These are phyloP conservation scores for Mucor sp. DNA, from an alignment of 371 early-diverging fungal species.

Conservation along the genomic window DNA sequence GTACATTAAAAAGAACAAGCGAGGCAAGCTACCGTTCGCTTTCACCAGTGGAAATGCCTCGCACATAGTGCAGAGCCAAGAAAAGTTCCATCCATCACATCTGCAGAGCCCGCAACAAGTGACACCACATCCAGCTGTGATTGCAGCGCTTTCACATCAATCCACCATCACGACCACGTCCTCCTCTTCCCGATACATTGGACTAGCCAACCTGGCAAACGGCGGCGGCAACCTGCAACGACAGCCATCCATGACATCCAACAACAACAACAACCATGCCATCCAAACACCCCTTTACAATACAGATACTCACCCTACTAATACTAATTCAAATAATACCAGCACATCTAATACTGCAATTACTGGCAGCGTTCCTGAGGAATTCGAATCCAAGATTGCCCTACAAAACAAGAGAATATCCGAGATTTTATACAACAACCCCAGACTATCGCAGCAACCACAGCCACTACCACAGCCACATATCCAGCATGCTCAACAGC, in stretches of 20 bases:
- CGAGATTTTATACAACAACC: constrained; percentile 5
- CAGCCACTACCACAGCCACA: not conserved
- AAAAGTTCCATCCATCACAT: not conserved
- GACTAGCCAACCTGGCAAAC: not conserved
- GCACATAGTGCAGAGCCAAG: not conserved
- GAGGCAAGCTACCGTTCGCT: constrained; percentile 27
- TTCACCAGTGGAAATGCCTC: constrained; percentile 6
- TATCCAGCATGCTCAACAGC: constrained; percentile 21
- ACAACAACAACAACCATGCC: not conserved
- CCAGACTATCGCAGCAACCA: constrained; percentile 7
- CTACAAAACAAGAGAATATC: constrained; percentile 19
- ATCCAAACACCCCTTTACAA: not conserved
- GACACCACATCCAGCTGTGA: constrained; percentile 8
- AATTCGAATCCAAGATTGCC: constrained; percentile 9
- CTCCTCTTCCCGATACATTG: not conserved
- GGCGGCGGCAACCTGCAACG: not conserved
- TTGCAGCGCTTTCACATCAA: constrained; percentile 7
- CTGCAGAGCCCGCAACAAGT: not conserved
- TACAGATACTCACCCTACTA: not conserved
- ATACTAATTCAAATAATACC: not conserved
- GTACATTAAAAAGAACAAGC: constrained; percentile 20
- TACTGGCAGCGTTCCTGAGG: not conserved
- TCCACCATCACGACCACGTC: not conserved
- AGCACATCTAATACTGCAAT: not conserved
- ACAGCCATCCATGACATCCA: not conserved